phyloP scores from a whole-genome alignment of 768 basidiomycete genomes.

The Auricularia sp. region DNA sequence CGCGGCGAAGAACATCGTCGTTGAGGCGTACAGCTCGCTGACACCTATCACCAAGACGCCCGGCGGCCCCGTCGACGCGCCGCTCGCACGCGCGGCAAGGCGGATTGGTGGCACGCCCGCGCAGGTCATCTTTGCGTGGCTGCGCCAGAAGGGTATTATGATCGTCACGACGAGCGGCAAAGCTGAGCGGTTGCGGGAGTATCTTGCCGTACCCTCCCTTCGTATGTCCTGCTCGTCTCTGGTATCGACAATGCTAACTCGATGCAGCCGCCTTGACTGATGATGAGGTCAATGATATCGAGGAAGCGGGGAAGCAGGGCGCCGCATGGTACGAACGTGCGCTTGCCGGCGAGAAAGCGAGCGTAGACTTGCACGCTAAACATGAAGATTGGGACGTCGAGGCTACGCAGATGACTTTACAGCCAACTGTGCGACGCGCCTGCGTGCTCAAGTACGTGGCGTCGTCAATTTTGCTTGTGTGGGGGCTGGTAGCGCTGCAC shows the following conservation, averaged over 20 bases:
- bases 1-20: conserved; percentile 16
- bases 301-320: not conserved
- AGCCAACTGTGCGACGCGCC: too few species aligned
- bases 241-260: not conserved
- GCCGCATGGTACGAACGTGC: not conserved
- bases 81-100: conserved; percentile 15
- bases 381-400: too few species aligned
- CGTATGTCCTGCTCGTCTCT: not conserved
- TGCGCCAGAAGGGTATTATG: conserved; percentile 17
- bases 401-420: too few species aligned
- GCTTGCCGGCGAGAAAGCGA: too few species aligned
- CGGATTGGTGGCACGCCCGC: conserved; percentile 16
- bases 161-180: conserved; percentile 16
- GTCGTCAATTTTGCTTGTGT: too few species aligned
- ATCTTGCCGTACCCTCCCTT: conserved; percentile 14
- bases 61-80: conserved; percentile 20
- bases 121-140: conserved; percentile 23
- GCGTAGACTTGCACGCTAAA: too few species aligned
- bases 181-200: conserved; percentile 24
- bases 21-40: conserved; percentile 23
- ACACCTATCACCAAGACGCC: conserved; percentile 19
- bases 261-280: not conserved
- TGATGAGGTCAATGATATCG: not conserved
- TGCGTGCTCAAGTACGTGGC: too few species aligned
- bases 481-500: too few species aligned